These are phyloP conservation scores for Calocera viscosa DNA, from an alignment of 768 basidiomycete genomes.

Conservation along the genomic window DNA sequence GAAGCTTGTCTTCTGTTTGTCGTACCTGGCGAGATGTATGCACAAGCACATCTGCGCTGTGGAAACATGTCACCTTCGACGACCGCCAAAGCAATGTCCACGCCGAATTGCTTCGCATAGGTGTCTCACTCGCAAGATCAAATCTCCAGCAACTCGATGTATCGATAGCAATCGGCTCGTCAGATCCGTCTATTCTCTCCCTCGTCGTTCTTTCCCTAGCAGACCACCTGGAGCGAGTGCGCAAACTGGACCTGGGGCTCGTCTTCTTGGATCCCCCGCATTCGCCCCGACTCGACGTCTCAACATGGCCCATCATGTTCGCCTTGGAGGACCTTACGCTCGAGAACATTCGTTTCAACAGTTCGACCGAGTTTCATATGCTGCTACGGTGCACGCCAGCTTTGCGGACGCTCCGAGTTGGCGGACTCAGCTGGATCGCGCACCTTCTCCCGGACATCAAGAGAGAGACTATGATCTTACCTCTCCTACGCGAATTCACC, in stretches of 20 bases:
- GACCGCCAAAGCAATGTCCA: neutral
- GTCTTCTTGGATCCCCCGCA: neutral
- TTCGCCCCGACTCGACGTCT: neutral
- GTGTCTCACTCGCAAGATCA: neutral
- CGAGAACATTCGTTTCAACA: neutral
- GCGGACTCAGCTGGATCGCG: neutral
- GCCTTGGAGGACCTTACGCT: neutral
- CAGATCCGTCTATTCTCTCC: neutral
- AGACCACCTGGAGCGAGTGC: neutral
- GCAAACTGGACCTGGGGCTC: neutral
- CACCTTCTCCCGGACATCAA: neutral
- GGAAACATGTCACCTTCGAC: neutral
- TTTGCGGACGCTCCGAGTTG: neutral
- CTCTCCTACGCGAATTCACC: neutral
- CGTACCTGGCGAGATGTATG: conserved; percentile 3
- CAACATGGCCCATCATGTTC: neutral
- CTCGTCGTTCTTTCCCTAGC: neutral
- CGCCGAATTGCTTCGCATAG: neutral
- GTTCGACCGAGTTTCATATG: neutral
- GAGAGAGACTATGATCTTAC: neutral
- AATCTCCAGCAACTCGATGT: neutral
- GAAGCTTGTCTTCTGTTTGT: neutral
- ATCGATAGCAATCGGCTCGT: neutral
- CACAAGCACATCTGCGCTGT: neutral
- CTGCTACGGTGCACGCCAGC: neutral